Conservation (phyloP, 257 asterid genomes). For the Salvia miltiorrhiza region DNA sequence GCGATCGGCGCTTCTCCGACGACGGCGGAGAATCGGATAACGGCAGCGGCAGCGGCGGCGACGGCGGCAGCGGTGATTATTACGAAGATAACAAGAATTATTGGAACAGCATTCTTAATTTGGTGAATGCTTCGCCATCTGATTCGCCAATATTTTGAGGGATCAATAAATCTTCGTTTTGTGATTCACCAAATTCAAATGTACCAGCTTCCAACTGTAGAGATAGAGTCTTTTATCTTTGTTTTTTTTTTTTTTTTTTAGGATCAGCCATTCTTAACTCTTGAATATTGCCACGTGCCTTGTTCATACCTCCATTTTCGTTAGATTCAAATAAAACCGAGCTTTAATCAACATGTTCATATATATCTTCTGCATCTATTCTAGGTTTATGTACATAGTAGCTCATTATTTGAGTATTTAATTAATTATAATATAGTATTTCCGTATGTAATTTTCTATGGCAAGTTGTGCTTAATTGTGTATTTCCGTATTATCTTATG, state of each 20-base stretch:
- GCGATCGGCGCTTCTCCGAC: conserved; percentile 41
- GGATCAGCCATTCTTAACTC: neutral
- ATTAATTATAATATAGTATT: neutral
- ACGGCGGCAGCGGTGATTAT: conserved; percentile 36
- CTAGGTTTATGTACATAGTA: neutral
- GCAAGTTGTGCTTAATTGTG: neutral
- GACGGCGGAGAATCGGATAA: conserved; percentile 57
- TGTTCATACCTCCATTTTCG: conserved; percentile 19
- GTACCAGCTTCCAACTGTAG: conserved; percentile 14
- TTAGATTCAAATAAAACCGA: conserved; percentile 7
- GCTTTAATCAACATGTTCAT: neutral
- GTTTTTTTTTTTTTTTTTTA: neutral
- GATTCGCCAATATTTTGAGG: conserved; percentile 46
- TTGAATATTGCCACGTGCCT: neutral
- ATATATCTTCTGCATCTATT: neutral
- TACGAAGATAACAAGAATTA: conserved; percentile 71
- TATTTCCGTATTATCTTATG: no score
- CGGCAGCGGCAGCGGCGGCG: conserved; percentile 25
- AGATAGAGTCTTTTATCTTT: neutral
- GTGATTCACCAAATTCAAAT: neutral
- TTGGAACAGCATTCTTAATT: conserved; percentile 78
- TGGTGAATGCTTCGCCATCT: conserved; percentile 70
- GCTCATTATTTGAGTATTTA: neutral
- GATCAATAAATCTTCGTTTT: neutral
- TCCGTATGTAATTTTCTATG: neutral